phyloP scores from a whole-genome alignment of 2,329 filamentous ascomycete genomes.

The Chaetomiaceae sp. region DNA sequence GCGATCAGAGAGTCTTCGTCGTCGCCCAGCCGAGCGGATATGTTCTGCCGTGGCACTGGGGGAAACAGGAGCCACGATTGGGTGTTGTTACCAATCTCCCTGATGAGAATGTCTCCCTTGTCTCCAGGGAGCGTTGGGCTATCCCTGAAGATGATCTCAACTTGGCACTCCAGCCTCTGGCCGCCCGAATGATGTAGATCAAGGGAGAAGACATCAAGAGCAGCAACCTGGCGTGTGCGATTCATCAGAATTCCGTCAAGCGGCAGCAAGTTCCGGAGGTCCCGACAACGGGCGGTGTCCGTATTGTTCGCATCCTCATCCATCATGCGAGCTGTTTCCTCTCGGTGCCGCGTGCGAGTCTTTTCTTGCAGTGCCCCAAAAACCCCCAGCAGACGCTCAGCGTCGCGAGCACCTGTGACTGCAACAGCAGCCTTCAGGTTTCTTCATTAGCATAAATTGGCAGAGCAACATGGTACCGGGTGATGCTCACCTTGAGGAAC shows the following conservation, averaged over 20 bases:
- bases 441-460: no score
- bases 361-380: slow-evolving; percentile 72
- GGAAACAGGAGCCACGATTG: slow-evolving; percentile 81
- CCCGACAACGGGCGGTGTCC: slow-evolving; percentile 72
- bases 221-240: slow-evolving; percentile 72
- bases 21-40: slow-evolving; percentile 77
- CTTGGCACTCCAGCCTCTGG: slow-evolving; percentile 79
- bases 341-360: slow-evolving; percentile 57
- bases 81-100: slow-evolving; percentile 72
- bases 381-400: slow-evolving; percentile 50
- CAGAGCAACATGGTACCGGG: no score
- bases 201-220: slow-evolving; percentile 84
- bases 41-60: slow-evolving; percentile 64
- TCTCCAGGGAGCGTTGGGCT: slow-evolving; percentile 61
- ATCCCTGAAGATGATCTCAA: slow-evolving; percentile 82
- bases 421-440: slow-evolving; percentile 48
- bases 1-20: slow-evolving; percentile 65
- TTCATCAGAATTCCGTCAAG: slow-evolving; percentile 67
- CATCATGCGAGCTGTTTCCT: slow-evolving; percentile 65
- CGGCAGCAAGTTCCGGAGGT: slow-evolving; percentile 69
- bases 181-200: slow-evolving; percentile 82
- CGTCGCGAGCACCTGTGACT: slow-evolving; percentile 45
- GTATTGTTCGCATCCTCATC: slow-evolving; percentile 84
- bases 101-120: slow-evolving; percentile 81
- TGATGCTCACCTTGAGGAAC: slow-evolving; percentile 61